Evolutionary conservation across 768 basidiomycete species (phyloP).

Genomic region (Pleurotus cornucopiae): DNA sequence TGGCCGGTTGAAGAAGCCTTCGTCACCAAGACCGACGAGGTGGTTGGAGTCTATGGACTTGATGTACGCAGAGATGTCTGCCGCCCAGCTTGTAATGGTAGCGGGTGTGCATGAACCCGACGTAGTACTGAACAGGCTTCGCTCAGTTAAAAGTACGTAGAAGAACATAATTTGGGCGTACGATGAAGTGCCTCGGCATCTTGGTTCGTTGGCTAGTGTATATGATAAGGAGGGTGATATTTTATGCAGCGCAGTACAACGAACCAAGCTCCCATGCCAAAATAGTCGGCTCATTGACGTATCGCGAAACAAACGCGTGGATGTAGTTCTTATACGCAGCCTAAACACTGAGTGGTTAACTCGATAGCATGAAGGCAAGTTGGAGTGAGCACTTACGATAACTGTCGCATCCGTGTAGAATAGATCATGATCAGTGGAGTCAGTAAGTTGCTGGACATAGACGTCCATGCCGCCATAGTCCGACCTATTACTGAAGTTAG

Average conservation of each 20-base stretch:
- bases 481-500: not conserved
- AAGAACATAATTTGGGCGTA: constrained; percentile 8
- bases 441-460: constrained; percentile 25
- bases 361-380: not conserved
- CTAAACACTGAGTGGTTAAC: constrained; percentile 15
- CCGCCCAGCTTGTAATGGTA: constrained; percentile 25
- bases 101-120: constrained; percentile 29
- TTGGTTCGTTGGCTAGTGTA: constrained; percentile 14
- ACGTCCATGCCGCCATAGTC: constrained; percentile 42
- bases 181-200: constrained; percentile 12
- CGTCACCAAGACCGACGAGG: constrained; percentile 48
- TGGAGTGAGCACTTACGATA: constrained; percentile 20
- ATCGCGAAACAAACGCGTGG: constrained; percentile 21
- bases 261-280: constrained; percentile 26
- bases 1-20: constrained; percentile 58
- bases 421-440: constrained; percentile 26
- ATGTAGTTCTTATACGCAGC: constrained; percentile 30
- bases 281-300: constrained; percentile 21
- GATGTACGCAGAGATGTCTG: constrained; percentile 21
- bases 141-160: not conserved
- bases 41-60: constrained; percentile 30
- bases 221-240: constrained; percentile 4
- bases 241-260: constrained; percentile 17
- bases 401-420: constrained; percentile 31
- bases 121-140: constrained; percentile 18